Evolutionary conservation across 495 filamentous ascomycete genomes (phyloP).

Genomic region (Chaetomidium leptoderma): DNA sequence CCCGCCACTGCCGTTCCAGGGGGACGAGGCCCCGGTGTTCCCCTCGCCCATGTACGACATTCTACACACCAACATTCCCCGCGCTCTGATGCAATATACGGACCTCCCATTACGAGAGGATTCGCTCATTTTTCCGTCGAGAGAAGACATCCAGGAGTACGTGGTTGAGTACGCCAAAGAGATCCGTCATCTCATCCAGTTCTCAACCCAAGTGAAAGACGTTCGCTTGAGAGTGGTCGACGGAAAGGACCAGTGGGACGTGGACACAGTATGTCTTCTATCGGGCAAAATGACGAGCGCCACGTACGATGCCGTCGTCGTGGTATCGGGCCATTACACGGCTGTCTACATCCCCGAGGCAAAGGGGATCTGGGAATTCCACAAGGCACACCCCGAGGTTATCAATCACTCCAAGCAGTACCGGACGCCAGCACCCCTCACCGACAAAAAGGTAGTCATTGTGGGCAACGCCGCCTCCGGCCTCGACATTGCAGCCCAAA

Average conservation of each 20-base stretch:
- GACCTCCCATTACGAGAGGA: constrained; percentile 61
- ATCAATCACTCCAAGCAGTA: constrained; percentile 84
- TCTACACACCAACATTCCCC: constrained; percentile 83
- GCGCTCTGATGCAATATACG: constrained; percentile 74
- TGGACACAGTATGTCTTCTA: constrained; percentile 51
- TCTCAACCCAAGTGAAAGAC: constrained; percentile 41
- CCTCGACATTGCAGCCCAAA: constrained; percentile 74
- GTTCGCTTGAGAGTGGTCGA: constrained; percentile 28
- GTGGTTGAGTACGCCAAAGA: constrained; percentile 67
- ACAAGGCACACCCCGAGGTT: constrained; percentile 53
- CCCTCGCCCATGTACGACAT: constrained; percentile 71
- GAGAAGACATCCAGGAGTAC: constrained; percentile 65
- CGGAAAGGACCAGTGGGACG: constrained; percentile 41
- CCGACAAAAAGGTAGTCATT: constrained; percentile 54
- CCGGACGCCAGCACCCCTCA: constrained; percentile 55
- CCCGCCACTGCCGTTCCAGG: constrained; percentile 31
- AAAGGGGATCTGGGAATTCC: constrained; percentile 42
- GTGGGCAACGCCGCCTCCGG: constrained; percentile 78
- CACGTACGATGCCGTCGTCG: constrained; percentile 73
- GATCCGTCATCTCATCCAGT: constrained; percentile 46
- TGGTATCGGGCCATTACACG: constrained; percentile 79
- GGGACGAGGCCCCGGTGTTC: constrained; percentile 46
- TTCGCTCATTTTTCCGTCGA: constrained; percentile 65
- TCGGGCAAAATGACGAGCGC: constrained; percentile 37
- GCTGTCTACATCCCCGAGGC: constrained; percentile 64